Evolutionary conservation across 1,284 basidiomycete genomes (phyloP).

Genomic region (Somion occarium): DNA sequence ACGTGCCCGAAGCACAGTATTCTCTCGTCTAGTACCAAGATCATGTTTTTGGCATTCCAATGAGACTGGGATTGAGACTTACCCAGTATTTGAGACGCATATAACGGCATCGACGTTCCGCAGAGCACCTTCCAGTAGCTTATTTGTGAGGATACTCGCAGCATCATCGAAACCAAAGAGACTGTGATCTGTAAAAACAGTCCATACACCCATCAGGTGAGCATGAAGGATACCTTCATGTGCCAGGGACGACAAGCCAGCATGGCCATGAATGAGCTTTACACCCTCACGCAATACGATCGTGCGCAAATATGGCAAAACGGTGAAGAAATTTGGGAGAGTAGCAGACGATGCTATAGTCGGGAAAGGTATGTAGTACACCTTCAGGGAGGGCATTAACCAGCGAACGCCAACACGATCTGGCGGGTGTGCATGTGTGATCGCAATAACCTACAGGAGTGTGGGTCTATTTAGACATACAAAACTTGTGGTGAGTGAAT

Average conservation of each 20-base stretch:
- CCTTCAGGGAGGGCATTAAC: conserved; percentile 82
- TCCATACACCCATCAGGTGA: conserved; percentile 77
- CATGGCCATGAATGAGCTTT: conserved; percentile 89
- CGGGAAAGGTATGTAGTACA: conserved; percentile 90
- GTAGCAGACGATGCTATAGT: conserved; percentile 90
- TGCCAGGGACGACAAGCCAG: conserved; percentile 83
- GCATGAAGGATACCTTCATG: conserved; percentile 93
- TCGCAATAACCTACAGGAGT: conserved; percentile 75
- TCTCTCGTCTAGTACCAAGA: conserved; percentile 88
- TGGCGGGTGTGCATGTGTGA: conserved; percentile 88
- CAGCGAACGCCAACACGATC: conserved; percentile 87
- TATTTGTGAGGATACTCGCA: conserved; percentile 95
- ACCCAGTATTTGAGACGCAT: conserved; percentile 98
- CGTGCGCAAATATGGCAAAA: conserved; percentile 85
- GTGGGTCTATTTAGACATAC: not conserved
- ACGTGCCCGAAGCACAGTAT: conserved; percentile 87
- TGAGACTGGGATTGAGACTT: conserved; percentile 17
- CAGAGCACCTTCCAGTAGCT: conserved; percentile 83
- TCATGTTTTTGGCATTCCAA: not conserved
- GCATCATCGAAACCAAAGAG: conserved; percentile 96
- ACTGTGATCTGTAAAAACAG: conserved; percentile 96
- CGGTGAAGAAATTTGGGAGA: conserved; percentile 91
- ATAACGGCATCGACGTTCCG: conserved; percentile 92
- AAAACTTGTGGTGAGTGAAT: not conserved
- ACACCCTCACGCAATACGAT: conserved; percentile 88